A percentile compares a stretch with the other conserved stretches of the same genome.
phyloP scores from a whole-genome alignment of 768 basidiomycete genomes.

The Xerocomellus intermedius region DNA sequence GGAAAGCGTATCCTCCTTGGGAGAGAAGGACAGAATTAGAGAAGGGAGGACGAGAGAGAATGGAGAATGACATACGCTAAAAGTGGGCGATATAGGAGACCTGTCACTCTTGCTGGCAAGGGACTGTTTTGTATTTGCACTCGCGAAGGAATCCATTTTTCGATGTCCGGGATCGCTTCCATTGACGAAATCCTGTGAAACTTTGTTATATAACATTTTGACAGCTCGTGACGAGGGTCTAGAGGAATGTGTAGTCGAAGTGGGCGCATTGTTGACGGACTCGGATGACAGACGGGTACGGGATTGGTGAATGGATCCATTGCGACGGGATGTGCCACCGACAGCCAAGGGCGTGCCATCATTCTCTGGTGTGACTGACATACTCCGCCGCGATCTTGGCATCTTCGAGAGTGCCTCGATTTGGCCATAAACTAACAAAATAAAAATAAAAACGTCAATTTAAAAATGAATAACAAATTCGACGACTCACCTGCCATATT shows the following conservation, averaged over 20 bases:
- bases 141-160: constrained; percentile 53
- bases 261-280: constrained; percentile 29
- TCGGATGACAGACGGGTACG: constrained; percentile 40
- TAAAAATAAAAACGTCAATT: constrained; percentile 18
- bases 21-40: constrained; percentile 4
- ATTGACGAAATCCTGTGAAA: constrained; percentile 39
- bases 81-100: constrained; percentile 35
- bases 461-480: constrained; percentile 19
- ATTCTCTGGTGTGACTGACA: constrained; percentile 63
- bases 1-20: constrained; percentile 53
- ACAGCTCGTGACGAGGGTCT: constrained; percentile 59
- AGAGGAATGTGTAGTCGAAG: constrained; percentile 29
- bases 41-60: background rate
- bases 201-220: constrained; percentile 53
- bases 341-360: constrained; percentile 45
- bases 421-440: constrained; percentile 65
- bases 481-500: constrained; percentile 71
- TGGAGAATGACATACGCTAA: constrained; percentile 28
- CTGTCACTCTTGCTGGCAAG: constrained; percentile 32
- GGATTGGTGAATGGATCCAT: constrained; percentile 22
- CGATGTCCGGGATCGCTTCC: constrained; percentile 51
- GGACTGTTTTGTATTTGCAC: constrained; percentile 46
- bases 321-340: constrained; percentile 20
- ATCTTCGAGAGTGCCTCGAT: constrained; percentile 66
- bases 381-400: constrained; percentile 60